Conservation (phyloP, 768 basidiomycete species). For the Porphyrellus cyaneotinctus region DNA sequence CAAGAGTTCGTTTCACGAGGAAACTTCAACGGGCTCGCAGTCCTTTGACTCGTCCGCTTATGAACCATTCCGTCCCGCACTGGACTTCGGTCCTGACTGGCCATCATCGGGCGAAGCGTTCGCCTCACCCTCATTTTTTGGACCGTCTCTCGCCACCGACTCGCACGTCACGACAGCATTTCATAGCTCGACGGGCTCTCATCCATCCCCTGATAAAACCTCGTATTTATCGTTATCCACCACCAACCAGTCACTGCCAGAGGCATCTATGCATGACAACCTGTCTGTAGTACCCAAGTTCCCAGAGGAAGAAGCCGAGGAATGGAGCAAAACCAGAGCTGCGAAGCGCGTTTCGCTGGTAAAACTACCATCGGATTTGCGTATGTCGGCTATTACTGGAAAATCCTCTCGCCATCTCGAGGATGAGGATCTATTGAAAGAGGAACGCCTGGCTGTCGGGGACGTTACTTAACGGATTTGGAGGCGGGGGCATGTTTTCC, state of each 20-base stretch:
- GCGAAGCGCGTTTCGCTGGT: slow-evolving; percentile 85
- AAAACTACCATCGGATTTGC: slow-evolving; percentile 57
- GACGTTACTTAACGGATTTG: slow-evolving; percentile 2
- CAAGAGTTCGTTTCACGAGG: slow-evolving; percentile 14
- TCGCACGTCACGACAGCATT: slow-evolving; percentile 30
- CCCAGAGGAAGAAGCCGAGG: slow-evolving; percentile 72
- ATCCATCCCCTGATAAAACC: slow-evolving; percentile 29
- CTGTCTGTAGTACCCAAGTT: slow-evolving; percentile 45
- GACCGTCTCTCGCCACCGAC: slow-evolving; percentile 30
- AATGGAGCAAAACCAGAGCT: slow-evolving; percentile 81
- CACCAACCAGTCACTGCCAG: slow-evolving; percentile 18
- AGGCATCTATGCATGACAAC: slow-evolving; percentile 39
- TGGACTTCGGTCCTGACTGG: slow-evolving; percentile 53
- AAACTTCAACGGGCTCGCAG: slow-evolving; percentile 10
- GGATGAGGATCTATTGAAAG: slow-evolving; percentile 3
- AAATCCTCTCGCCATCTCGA: slow-evolving; percentile 12
- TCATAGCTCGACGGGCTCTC: slow-evolving; percentile 32
- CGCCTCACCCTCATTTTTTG: slow-evolving; percentile 31
- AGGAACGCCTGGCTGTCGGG: slow-evolving; percentile 6
- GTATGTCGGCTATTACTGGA: slow-evolving; percentile 21
- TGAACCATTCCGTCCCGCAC: slow-evolving; percentile 67
- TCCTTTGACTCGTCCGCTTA: slow-evolving; percentile 44
- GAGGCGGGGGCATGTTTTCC: slow-evolving; percentile 5
- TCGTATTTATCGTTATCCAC: slow-evolving; percentile 20
- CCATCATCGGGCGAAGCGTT: slow-evolving; percentile 40